Evolutionary conservation across 1,139 yeast genomes (phyloP).

Genomic region (Blastobotrys arbuscula): DNA sequence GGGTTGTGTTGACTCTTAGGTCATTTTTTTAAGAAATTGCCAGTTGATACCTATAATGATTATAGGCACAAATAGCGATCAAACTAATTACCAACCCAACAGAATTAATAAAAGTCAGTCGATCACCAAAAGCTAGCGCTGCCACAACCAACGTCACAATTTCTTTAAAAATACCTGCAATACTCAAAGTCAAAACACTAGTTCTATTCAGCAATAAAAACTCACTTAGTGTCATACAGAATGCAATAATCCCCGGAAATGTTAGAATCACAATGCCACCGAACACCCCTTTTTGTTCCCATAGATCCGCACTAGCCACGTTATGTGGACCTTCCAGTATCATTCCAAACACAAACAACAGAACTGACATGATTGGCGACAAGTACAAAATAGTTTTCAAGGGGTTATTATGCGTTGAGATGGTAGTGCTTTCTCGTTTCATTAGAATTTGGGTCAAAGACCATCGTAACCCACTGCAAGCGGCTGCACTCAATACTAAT

Average conservation of each 20-base stretch:
- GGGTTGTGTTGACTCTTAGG: too few relatives aligned
- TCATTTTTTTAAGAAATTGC: background rate
- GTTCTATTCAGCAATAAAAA: conserved; percentile 77
- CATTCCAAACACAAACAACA: conserved; percentile 56
- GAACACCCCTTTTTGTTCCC: conserved; percentile 53
- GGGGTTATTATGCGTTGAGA: conserved; percentile 46
- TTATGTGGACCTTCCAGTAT: conserved; percentile 58
- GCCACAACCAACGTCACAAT: conserved; percentile 73
- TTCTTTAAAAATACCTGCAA: conserved; percentile 93
- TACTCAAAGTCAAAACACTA: conserved; percentile 76
- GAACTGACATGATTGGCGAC: conserved; percentile 74
- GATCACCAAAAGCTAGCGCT: conserved; percentile 68
- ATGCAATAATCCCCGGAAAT: conserved; percentile 82
- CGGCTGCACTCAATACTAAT: conserved; percentile 69
- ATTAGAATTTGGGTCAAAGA: conserved; percentile 82
- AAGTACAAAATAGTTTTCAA: conserved; percentile 76
- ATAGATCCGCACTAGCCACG: conserved; percentile 51
- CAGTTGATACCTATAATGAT: conserved; percentile 31
- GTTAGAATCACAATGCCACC: conserved; percentile 54
- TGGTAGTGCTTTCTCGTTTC: conserved; percentile 37
- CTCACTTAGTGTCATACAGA: conserved; percentile 86
- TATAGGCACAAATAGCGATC: conserved; percentile 75
- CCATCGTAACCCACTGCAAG: conserved; percentile 90
- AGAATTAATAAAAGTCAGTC: conserved; percentile 57
- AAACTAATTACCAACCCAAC: conserved; percentile 77